These are phyloP conservation scores for Nosema muscidifuracis DNA, from an alignment of 371 early-diverging fungal genomes.

Conservation along the genomic window DNA sequence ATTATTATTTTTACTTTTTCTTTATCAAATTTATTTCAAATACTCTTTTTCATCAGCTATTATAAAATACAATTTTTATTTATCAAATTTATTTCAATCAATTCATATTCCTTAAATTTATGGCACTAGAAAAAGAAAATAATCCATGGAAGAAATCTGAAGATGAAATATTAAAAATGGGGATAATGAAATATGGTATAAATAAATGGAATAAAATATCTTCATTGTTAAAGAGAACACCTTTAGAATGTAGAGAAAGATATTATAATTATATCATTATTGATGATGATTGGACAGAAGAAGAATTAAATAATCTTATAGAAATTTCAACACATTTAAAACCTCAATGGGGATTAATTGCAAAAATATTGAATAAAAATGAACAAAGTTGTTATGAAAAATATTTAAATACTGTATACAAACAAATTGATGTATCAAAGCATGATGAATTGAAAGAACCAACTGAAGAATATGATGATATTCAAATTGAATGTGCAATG, in stretches of 20 bases:
- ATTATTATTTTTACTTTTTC: no score
- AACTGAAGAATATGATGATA: not conserved
- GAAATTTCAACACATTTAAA: conserved; percentile 9
- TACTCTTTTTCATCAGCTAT: no score
- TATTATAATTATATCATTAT: conserved; percentile 1
- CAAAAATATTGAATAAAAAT: conserved; percentile 13
- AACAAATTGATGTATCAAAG: conserved; percentile 16
- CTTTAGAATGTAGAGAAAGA: conserved; percentile 25
- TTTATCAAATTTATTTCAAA: no score
- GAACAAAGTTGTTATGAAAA: conserved; percentile 36
- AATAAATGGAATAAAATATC: conserved; percentile 45
- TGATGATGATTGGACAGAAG: conserved; percentile 9
- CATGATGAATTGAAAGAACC: conserved; percentile 20
- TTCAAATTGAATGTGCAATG: not conserved
- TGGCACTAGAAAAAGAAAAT: conserved; percentile 27
- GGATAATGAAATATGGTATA: conserved; percentile 44
- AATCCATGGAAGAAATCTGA: conserved; percentile 26
- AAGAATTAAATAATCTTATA: conserved; percentile 14
- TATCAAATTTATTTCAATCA: no score
- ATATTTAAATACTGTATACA: conserved; percentile 16
- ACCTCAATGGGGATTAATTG: conserved; percentile 35
- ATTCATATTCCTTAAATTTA: not conserved
- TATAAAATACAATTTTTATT: no score
- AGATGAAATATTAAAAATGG: conserved; percentile 36
- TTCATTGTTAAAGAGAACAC: conserved; percentile 20